phyloP scores from a whole-genome alignment of 2,329 filamentous ascomycete species.

The Penicillium sp. region DNA sequence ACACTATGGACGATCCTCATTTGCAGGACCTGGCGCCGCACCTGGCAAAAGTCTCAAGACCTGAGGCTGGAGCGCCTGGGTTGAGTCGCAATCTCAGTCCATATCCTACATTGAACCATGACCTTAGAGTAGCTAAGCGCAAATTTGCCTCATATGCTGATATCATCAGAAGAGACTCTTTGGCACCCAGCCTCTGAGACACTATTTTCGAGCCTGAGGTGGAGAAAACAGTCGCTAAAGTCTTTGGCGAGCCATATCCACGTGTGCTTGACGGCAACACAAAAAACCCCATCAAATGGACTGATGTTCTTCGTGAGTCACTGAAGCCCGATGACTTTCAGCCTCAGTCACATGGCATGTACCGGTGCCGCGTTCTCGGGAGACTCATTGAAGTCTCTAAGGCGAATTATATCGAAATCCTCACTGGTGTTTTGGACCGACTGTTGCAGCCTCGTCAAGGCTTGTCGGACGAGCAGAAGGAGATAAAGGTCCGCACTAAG shows the following conservation, averaged over 20 bases:
- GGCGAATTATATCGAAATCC: not conserved
- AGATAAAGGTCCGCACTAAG: not conserved
- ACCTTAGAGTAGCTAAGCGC: not conserved
- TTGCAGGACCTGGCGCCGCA: not conserved
- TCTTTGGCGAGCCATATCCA: not conserved
- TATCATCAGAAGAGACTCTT: not conserved
- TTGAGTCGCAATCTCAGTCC: not conserved
- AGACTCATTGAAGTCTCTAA: not conserved
- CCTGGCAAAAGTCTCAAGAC: too few species aligned
- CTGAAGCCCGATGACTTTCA: not conserved
- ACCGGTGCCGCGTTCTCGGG: not conserved
- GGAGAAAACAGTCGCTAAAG: not conserved
- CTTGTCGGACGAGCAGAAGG: not conserved
- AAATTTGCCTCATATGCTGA: not conserved
- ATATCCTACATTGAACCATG: not conserved
- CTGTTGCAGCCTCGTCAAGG: not conserved
- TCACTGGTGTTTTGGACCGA: not conserved
- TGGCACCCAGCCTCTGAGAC: not conserved
- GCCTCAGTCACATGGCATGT: not conserved
- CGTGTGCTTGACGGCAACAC: not conserved
- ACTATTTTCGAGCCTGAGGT: not conserved
- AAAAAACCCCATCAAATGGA: not conserved
- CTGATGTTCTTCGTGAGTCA: not conserved
- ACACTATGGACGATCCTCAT: too few species aligned
- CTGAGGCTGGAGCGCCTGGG: too few species aligned